These are phyloP conservation scores for Lactifluus rugatus DNA, from an alignment of 768 basidiomycete genomes.

Conservation along the genomic window DNA sequence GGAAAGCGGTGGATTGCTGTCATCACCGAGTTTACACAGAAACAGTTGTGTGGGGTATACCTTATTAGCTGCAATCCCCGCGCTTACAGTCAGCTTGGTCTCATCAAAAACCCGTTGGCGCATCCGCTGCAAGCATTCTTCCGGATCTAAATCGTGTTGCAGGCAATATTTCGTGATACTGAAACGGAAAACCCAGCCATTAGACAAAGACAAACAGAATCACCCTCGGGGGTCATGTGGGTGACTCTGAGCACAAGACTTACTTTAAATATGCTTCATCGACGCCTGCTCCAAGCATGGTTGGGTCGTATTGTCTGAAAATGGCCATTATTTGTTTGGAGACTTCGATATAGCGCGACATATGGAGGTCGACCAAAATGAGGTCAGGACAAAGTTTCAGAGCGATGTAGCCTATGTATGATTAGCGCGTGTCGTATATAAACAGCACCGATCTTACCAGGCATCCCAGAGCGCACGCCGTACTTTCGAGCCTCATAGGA, in stretches of 20 bases:
- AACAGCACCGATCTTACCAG: slow-evolving; percentile 39
- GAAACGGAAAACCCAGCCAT: background rate
- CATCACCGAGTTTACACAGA: background rate
- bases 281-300: slow-evolving; percentile 65
- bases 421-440: background rate
- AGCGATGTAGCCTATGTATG: slow-evolving; percentile 67
- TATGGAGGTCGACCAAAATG: slow-evolving; percentile 52
- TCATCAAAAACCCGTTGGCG: slow-evolving; percentile 61
- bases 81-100: slow-evolving; percentile 84
- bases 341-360: slow-evolving; percentile 56
- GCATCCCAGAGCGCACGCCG: slow-evolving; percentile 92
- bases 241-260: slow-evolving; percentile 21
- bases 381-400: slow-evolving; percentile 90
- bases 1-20: background rate
- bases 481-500: slow-evolving; percentile 88
- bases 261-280: slow-evolving; percentile 93
- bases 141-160: slow-evolving; percentile 51
- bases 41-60: slow-evolving; percentile 36
- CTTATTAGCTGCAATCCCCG: slow-evolving; percentile 93
- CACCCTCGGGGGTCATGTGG: background rate
- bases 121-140: slow-evolving; percentile 72
- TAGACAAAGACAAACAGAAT: background rate
- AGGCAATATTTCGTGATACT: slow-evolving; percentile 81
- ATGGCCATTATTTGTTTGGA: slow-evolving; percentile 63
- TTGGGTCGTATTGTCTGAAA: slow-evolving; percentile 61